Conservation (phyloP, 2,329 filamentous ascomycete genomes). For the Parastagonospora avenae region DNA sequence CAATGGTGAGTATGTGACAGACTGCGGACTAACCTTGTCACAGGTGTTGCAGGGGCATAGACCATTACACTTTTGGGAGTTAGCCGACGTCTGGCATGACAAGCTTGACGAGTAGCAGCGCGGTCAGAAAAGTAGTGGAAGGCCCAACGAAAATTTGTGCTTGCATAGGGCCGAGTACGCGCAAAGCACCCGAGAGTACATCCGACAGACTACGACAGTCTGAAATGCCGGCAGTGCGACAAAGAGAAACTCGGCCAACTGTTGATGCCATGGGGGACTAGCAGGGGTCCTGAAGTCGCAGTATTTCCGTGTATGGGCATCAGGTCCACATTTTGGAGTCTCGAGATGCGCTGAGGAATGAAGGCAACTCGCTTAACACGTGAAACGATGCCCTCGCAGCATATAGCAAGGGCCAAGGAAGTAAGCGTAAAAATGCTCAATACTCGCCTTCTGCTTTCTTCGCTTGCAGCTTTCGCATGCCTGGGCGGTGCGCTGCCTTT, state of each 20-base stretch:
- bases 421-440: not conserved
- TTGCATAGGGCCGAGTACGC: not conserved
- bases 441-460: conserved; percentile 69
- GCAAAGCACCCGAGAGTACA: not conserved
- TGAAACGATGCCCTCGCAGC: too few relatives aligned
- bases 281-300: not conserved
- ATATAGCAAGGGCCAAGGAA: too few relatives aligned
- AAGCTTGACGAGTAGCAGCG: not conserved
- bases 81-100: conserved; percentile 11
- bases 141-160: conserved; percentile 2
- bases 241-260: too few relatives aligned
- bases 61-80: conserved; percentile 61
- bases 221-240: too few relatives aligned
- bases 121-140: not conserved
- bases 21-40: conserved; percentile 52
- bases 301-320: not conserved
- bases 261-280: not conserved
- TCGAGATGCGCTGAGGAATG: too few relatives aligned
- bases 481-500: conserved; percentile 66
- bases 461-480: conserved; percentile 70
- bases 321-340: too few relatives aligned
- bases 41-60: conserved; percentile 63
- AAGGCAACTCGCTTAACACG: too few relatives aligned
- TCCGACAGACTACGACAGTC: too few relatives aligned
- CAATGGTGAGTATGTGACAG: not conserved